phyloP scores from a whole-genome alignment of 495 filamentous ascomycete species.

The Lindgomyces ingoldianus region DNA sequence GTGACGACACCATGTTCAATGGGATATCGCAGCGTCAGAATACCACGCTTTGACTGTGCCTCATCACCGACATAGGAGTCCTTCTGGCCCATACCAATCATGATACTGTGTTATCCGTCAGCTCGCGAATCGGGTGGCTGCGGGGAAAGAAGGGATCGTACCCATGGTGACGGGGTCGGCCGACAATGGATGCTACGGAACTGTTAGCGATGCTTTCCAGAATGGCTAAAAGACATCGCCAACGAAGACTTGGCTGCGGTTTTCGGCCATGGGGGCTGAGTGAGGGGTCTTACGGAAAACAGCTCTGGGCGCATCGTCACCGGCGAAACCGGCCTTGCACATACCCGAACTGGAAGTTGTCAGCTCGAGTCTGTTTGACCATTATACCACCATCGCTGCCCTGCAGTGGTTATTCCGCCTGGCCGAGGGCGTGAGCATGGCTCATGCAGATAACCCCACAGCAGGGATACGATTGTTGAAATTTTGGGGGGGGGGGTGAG shows the following conservation, averaged over 20 bases:
- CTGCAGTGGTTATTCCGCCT: conserved; percentile 1
- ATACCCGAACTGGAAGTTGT: conserved; percentile 83
- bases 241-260: neutral
- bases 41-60: conserved; percentile 99
- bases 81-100: conserved; percentile 99
- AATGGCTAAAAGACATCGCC: neutral
- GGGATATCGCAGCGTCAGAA: conserved; percentile 97
- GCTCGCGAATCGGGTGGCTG: conserved; percentile 1
- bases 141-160: conserved; percentile 56
- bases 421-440: conserved; percentile 25
- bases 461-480: conserved; percentile 23
- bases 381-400: conserved; percentile 14
- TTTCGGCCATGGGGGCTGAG: neutral
- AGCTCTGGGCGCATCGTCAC: conserved; percentile 99
- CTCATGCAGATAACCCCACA: conserved; percentile 36
- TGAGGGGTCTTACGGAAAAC: conserved; percentile 92
- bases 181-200: conserved; percentile 88
- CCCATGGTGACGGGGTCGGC: conserved; percentile 99
- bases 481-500: conserved; percentile 24
- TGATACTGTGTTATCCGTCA: conserved; percentile 69
- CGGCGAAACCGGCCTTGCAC: conserved; percentile 99
- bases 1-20: conserved; percentile 99
- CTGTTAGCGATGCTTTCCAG: conserved; percentile 35
- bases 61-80: conserved; percentile 99
- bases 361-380: conserved; percentile 31